phyloP scores from a whole-genome alignment of 2,329 filamentous ascomycete species.

The Neofusicoccum sp. region DNA sequence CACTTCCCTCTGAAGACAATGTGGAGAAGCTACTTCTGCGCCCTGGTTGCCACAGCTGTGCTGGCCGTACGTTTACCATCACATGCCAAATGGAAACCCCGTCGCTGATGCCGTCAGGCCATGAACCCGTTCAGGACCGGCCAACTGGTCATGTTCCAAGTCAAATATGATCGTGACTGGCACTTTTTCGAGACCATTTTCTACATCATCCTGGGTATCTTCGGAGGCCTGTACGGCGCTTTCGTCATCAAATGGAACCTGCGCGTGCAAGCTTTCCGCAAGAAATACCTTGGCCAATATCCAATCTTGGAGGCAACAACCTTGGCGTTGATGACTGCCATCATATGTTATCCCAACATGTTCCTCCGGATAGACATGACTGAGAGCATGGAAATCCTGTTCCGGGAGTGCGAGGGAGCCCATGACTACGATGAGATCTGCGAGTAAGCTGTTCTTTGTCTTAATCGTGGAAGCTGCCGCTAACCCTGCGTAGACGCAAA shows the following conservation, averaged over 20 bases:
- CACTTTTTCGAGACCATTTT: constrained; percentile 96
- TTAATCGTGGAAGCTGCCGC: constrained; percentile 9
- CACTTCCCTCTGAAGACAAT: constrained; percentile 96
- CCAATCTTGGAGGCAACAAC: constrained; percentile 83
- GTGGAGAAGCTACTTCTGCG: constrained; percentile 98
- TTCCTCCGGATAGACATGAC: constrained; percentile 98
- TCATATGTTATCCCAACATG: constrained; percentile 95
- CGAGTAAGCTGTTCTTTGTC: constrained; percentile 52
- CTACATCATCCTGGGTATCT: constrained; percentile 86
- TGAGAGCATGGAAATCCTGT: constrained; percentile 97
- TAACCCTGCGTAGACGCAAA: constrained; percentile 45
- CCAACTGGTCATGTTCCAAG: constrained; percentile 98
- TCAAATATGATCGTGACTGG: constrained; percentile 93
- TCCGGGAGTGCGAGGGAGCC: constrained; percentile 84
- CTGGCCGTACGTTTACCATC: constrained; percentile 57
- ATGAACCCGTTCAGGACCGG: constrained; percentile 98
- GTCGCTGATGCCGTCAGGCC: constrained; percentile 46
- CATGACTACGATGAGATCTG: constrained; percentile 90
- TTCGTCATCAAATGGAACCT: constrained; percentile 99
- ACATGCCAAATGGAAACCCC: neutral
- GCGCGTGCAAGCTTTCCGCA: constrained; percentile 84
- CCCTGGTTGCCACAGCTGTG: constrained; percentile 88
- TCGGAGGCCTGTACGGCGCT: constrained; percentile 91
- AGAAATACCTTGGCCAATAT: constrained; percentile 83
- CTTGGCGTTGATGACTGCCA: constrained; percentile 76